Evolutionary conservation across 495 filamentous ascomycete genomes (phyloP).

Genomic region (Gamarada debralockiae): DNA sequence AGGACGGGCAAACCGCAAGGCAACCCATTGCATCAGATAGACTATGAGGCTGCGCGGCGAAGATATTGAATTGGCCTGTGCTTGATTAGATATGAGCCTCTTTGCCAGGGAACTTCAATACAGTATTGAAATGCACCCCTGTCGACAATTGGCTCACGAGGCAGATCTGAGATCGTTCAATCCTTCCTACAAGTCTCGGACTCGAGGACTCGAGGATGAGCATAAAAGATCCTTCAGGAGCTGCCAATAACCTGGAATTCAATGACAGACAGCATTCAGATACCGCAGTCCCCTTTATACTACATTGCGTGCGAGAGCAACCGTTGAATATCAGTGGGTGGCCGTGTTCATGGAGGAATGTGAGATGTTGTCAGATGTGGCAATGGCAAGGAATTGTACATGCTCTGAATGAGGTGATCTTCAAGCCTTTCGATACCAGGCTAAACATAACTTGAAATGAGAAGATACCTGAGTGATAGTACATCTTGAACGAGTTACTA

Average conservation of each 20-base stretch:
- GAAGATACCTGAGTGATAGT: not conserved
- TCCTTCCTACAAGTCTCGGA: not conserved
- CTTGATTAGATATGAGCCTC: conserved; percentile 6
- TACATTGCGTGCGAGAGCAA: not conserved
- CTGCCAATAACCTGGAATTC: conserved; percentile 1
- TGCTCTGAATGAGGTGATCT: too few relatives aligned
- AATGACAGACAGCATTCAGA: conserved; percentile 5
- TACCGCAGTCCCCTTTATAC: not conserved
- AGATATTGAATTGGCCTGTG: conserved; percentile 12
- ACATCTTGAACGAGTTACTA: not conserved
- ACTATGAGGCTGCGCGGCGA: not conserved
- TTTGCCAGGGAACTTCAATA: not conserved
- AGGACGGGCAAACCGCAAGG: not conserved
- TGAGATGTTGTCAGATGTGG: not conserved
- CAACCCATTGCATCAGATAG: not conserved
- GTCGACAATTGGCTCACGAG: not conserved
- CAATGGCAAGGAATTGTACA: not conserved
- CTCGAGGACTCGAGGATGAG: conserved; percentile 6
- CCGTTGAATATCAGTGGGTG: not conserved
- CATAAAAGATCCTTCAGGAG: not conserved
- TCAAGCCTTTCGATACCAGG: too few relatives aligned
- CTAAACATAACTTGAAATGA: not conserved
- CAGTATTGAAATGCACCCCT: not conserved
- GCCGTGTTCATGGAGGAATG: not conserved
- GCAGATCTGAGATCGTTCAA: not conserved